A percentile compares a stretch with the other conserved stretches of the same genome.
phyloP scores from a whole-genome alignment of 2,329 filamentous ascomycete genomes.

The Camillea tinctor region DNA sequence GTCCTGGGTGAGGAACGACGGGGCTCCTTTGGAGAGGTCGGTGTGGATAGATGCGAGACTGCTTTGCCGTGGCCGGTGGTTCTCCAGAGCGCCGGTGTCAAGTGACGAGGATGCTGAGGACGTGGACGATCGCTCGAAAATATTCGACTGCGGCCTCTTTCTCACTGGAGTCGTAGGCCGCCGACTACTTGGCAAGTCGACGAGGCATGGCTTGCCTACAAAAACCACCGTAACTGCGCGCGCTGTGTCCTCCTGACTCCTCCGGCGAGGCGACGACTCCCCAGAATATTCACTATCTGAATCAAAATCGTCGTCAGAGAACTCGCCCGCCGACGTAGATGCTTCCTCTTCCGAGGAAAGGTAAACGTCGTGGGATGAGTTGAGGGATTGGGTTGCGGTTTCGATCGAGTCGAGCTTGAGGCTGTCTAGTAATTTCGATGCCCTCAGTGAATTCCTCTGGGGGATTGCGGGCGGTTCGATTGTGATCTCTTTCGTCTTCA shows the following conservation, averaged over 20 bases:
- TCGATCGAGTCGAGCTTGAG: conserved; percentile 37
- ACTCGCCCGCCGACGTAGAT: conserved; percentile 60
- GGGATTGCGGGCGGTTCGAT: conserved; percentile 46
- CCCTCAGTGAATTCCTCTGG: conserved; percentile 48
- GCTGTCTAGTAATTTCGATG: conserved; percentile 45
- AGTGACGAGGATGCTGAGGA: conserved; percentile 25
- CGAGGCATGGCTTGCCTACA: conserved; percentile 57
- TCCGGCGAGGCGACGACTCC: conserved; percentile 29
- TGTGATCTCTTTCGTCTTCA: conserved; percentile 20
- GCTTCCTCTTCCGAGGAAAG: conserved; percentile 66
- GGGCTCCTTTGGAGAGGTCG: conserved; percentile 37
- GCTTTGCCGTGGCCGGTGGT: conserved; percentile 43
- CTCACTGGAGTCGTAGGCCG: conserved; percentile 45
- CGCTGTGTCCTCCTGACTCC: conserved; percentile 55
- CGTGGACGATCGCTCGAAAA: conserved; percentile 17
- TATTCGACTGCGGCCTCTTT: conserved; percentile 27
- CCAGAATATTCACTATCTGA: conserved; percentile 40
- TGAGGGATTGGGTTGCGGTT: conserved; percentile 33
- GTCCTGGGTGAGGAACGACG: conserved; percentile 53
- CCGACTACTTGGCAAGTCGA: conserved; percentile 45
- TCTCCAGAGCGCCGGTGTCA: conserved; percentile 23
- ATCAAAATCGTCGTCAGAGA: conserved; percentile 54
- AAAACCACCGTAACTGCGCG: conserved; percentile 59
- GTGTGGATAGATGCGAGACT: conserved; percentile 34
- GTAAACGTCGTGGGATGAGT: conserved; percentile 58